Conservation (phyloP, 495 filamentous ascomycete genomes). For the Thermothielavioides terrestris region DNA sequence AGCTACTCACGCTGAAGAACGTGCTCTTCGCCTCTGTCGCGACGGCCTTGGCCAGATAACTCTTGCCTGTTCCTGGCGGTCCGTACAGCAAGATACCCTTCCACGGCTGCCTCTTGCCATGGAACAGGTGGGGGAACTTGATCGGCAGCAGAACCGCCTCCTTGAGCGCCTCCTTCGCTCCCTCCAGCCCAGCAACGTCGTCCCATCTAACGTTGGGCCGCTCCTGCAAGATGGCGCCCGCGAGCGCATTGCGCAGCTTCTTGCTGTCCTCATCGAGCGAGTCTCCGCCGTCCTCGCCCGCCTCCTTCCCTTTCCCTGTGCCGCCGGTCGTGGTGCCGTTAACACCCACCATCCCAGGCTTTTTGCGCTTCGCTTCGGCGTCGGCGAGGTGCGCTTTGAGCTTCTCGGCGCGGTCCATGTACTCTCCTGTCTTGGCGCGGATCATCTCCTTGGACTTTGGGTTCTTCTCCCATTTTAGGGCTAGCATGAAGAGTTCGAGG, state of each 20-base stretch:
- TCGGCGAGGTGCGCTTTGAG: slow-evolving; percentile 82
- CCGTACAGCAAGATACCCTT: slow-evolving; percentile 96
- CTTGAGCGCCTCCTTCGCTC: slow-evolving; percentile 92
- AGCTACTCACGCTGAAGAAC: slow-evolving; percentile 98
- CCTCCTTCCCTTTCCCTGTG: slow-evolving; percentile 45
- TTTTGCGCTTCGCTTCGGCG: slow-evolving; percentile 60
- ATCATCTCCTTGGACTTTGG: slow-evolving; percentile 94
- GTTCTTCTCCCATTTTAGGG: slow-evolving; percentile 98
- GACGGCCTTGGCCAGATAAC: slow-evolving; percentile 92
- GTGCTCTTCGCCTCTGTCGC: slow-evolving; percentile 98
- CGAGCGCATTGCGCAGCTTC: slow-evolving; percentile 82
- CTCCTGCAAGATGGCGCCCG: slow-evolving; percentile 87
- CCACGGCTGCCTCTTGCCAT: slow-evolving; percentile 96
- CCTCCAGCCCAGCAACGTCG: slow-evolving; percentile 93
- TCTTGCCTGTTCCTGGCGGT: slow-evolving; percentile 94
- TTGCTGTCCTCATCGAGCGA: slow-evolving; percentile 82
- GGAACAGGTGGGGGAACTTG: slow-evolving; percentile 95
- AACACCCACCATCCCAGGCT: slow-evolving; percentile 70
- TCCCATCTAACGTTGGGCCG: slow-evolving; percentile 96
- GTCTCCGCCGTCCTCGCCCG: slow-evolving; percentile 47
- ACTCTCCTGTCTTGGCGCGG: slow-evolving; percentile 80
- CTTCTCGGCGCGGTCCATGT: slow-evolving; percentile 98
- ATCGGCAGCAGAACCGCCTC: slow-evolving; percentile 96
- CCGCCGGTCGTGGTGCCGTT: slow-evolving; percentile 75
- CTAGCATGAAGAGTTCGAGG: slow-evolving; percentile 92